A percentile compares a stretch with the other conserved stretches of the same genome.
phyloP scores from a whole-genome alignment of 2,329 filamentous ascomycete species.

The Colletotrichum sp. region DNA sequence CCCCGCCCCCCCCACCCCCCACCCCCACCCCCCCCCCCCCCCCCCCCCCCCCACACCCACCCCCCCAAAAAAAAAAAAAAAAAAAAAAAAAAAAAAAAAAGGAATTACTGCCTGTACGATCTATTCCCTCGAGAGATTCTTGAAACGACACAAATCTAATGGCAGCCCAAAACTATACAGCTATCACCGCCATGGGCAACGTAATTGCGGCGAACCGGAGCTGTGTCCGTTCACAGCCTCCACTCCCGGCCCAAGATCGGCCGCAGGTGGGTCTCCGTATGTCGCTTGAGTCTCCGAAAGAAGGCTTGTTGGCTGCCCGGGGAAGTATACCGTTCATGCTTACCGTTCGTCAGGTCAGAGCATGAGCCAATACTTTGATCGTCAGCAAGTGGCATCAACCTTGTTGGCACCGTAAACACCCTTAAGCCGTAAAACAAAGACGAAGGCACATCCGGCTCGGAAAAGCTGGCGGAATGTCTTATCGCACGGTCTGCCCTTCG shows the following conservation, averaged over 20 bases:
- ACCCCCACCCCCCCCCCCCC: no score
- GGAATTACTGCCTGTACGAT: not conserved
- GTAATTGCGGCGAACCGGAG: not conserved
- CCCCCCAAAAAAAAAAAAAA: no score
- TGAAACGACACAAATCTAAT: not conserved
- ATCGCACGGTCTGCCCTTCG: not conserved
- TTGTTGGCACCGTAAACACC: not conserved
- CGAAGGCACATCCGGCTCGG: no score
- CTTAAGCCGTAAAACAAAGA: not conserved
- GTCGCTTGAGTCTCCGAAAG: not conserved
- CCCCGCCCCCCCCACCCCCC: no score
- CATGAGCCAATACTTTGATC: not conserved
- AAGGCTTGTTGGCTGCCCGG: not conserved
- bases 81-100: no score
- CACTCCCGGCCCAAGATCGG: not conserved
- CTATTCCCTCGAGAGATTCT: not conserved
- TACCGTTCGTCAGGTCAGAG: not conserved
- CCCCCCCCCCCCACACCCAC: no score
- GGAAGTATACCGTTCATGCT: not conserved
- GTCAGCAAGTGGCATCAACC: not conserved
- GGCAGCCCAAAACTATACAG: fast-evolving
- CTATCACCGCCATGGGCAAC: not conserved
- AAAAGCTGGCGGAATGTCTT: not conserved
- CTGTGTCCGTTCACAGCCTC: not conserved
- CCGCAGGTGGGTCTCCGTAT: not conserved